A percentile compares a stretch with the other conserved stretches of the same genome.
phyloP scores from a whole-genome alignment of 495 filamentous ascomycete species.

The Penicillium cosmopolitanum region DNA sequence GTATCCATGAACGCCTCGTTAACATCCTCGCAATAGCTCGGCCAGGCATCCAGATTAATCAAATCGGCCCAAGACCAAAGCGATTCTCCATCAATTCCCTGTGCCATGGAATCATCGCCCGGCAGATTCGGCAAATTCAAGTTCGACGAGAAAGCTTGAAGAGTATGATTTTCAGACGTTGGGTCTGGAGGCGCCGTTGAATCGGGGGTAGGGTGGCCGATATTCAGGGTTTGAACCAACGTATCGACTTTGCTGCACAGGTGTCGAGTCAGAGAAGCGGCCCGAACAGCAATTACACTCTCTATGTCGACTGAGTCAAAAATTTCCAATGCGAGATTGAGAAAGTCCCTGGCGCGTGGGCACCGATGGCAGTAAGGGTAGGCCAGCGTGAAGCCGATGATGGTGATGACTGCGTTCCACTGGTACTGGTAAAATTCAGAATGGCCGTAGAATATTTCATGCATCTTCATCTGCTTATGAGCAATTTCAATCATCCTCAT shows the following conservation, averaged over 20 bases:
- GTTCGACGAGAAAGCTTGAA: background rate
- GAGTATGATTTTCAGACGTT: background rate
- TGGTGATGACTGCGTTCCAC: slow-evolving; percentile 38
- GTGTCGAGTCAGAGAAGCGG: slow-evolving; percentile 8
- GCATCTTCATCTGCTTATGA: slow-evolving; percentile 23
- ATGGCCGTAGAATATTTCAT: slow-evolving; percentile 29
- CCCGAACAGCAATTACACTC: slow-evolving; percentile 6
- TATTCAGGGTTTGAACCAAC: slow-evolving; percentile 11
- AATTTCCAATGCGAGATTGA: slow-evolving; percentile 20
- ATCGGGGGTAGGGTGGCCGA: background rate
- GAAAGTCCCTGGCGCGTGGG: slow-evolving; percentile 22
- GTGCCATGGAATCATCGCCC: background rate
- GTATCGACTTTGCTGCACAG: slow-evolving; percentile 10
- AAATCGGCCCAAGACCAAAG: slow-evolving; percentile 13
- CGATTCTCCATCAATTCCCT: background rate
- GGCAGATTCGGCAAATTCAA: background rate
- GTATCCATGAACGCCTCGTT: slow-evolving; percentile 16
- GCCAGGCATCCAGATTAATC: slow-evolving; percentile 18
- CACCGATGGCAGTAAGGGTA: slow-evolving; percentile 57
- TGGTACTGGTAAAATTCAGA: slow-evolving; percentile 37
- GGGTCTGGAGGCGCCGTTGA: background rate
- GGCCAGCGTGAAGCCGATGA: slow-evolving; percentile 46
- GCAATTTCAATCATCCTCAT: slow-evolving; percentile 23
- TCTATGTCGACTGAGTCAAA: slow-evolving; percentile 17
- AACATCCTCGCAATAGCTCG: slow-evolving; percentile 15